phyloP scores from a whole-genome alignment of 495 filamentous ascomycete genomes.

The Astrocystis sublimbata region DNA sequence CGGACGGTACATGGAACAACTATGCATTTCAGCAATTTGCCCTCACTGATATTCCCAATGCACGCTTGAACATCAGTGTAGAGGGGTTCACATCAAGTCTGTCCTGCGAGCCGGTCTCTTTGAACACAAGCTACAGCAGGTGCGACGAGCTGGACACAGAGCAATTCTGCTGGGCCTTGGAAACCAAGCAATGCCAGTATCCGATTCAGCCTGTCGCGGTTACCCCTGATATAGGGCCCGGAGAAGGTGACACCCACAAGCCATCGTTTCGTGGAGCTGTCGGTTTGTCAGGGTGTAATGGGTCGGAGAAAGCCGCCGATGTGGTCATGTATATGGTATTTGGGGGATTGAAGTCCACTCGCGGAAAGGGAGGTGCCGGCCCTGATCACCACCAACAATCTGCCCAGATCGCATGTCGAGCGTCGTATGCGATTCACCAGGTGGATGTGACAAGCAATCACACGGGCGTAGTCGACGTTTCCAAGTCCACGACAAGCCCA shows the following conservation, averaged over 20 bases:
- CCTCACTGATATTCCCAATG: neutral
- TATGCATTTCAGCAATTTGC: neutral
- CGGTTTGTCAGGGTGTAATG: neutral
- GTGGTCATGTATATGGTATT: neutral
- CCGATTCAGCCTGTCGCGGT: neutral
- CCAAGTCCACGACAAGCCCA: neutral
- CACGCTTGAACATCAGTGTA: neutral
- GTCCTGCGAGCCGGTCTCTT: neutral
- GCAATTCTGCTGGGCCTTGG: neutral
- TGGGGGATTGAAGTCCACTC: neutral
- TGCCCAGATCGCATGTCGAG: neutral
- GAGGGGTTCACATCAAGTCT: neutral
- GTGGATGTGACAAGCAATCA: neutral
- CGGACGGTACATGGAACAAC: neutral
- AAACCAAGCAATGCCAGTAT: neutral
- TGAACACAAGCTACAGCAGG: neutral
- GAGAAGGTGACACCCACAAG: neutral
- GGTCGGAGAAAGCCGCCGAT: neutral
- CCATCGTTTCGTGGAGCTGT: neutral
- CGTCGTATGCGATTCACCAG: neutral
- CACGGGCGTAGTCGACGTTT: neutral
- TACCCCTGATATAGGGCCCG: neutral
- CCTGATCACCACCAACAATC: neutral
- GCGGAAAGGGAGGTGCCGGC: neutral
- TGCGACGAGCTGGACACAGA: neutral